Evolutionary conservation across 257 asterid species (phyloP), one percentile per base, ranked within the genome.

Genomic region (Fraxinus americana): DNA sequence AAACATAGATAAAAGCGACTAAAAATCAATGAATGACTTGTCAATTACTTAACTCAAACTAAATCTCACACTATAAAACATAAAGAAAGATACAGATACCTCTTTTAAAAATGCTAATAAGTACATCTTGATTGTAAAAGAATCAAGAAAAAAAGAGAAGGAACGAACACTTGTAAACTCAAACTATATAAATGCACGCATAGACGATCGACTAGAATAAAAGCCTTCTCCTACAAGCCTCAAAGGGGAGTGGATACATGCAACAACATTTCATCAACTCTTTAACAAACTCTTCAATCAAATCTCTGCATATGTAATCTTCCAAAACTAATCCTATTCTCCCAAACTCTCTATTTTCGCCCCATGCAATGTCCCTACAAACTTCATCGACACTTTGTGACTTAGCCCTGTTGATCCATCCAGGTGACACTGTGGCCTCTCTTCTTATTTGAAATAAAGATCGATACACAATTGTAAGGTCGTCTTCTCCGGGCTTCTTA

Each of bases 361-460:
- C 98, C 91, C 96, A 90, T 0, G 82, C 91, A 8, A 88, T 80
- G 80, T 93, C 97, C 0, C 54, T 82, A 68, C 97, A 93, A 84
- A 89, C 98, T 87, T 93, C 92, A 29, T 90, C 94, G 5, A 93
- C 91, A 32, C 91, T 93, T 76, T 85, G 70, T 21, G 84, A 85
- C 98, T 90, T 87, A 1, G 95, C 93, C 80, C 80, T 75, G 81
- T 88, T 93, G 80, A 88, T 81, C 89, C 85, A 82, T 27, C 78
- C 76, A 16, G 80, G 83, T 3, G 89, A 48, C 25, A 80, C n/a
- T 2, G 85, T 68, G 0, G 83, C 86, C 73, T 72, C 83, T 25
- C 82, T 87, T 71, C 83, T 80, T 82, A 79, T 76, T 36, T 36
- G 70, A 0, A 85, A 54, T 14, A 91, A 75, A 30, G 88, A 82